These are phyloP conservation scores for Hericium coralloides DNA, from an alignment of 768 basidiomycete genomes.

Conservation along the genomic window DNA sequence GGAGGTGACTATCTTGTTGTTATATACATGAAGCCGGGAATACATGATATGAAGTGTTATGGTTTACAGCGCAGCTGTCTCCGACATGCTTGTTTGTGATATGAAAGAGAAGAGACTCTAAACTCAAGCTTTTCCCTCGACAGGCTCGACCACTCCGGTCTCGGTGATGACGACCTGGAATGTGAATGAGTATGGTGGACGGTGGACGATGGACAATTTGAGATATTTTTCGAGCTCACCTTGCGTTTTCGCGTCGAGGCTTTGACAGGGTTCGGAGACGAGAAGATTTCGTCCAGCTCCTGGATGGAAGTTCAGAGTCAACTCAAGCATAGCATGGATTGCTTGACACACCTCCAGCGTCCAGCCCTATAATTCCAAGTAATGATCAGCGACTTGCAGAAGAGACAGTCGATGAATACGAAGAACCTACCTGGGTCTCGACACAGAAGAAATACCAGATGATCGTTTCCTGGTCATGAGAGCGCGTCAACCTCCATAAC, in stretches of 20 bases:
- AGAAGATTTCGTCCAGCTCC: conserved; percentile 2
- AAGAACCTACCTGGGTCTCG: neutral
- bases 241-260: neutral
- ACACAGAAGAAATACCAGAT: conserved; percentile 3
- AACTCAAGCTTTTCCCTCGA: neutral
- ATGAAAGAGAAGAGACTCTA: too few species aligned
- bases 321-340: neutral
- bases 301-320: neutral
- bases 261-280: neutral
- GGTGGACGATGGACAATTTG: too few species aligned
- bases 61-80: too few species aligned
- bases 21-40: too few species aligned
- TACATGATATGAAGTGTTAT: too few species aligned
- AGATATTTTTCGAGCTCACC: neutral
- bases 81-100: too few species aligned
- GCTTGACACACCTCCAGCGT: neutral
- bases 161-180: neutral
- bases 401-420: neutral
- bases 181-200: neutral
- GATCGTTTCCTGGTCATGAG: neutral
- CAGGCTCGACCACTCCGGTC: neutral
- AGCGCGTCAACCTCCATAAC: neutral
- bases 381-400: neutral
- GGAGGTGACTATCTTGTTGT: too few species aligned
- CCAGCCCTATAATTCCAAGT: neutral